Evolutionary conservation across 768 basidiomycete genomes (phyloP).

Genomic region (Leccinum incarnatum): DNA sequence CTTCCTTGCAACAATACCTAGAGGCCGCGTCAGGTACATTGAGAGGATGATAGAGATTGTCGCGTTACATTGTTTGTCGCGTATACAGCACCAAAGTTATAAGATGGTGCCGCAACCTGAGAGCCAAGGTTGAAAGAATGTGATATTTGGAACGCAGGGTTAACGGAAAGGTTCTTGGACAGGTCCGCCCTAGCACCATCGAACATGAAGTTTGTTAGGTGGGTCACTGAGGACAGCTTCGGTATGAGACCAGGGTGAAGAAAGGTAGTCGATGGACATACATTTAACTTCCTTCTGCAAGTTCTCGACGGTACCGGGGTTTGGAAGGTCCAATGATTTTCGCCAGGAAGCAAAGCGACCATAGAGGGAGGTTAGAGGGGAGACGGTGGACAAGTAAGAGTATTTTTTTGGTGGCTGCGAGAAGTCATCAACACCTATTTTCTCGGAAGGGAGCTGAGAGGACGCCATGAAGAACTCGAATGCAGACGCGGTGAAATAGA

Average conservation of each 20-base stretch:
- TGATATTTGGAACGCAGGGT: constrained; percentile 97
- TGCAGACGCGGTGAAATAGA: constrained; percentile 22
- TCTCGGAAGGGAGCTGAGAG: constrained; percentile 38
- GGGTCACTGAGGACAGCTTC: constrained; percentile 59
- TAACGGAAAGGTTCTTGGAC: constrained; percentile 87
- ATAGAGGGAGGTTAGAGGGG: constrained; percentile 67
- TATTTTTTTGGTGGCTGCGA: constrained; percentile 38
- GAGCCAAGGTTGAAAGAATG: constrained; percentile 94
- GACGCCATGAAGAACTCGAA: constrained; percentile 42
- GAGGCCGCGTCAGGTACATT: constrained; percentile 16
- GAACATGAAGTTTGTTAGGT: constrained; percentile 91
- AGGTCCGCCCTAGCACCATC: constrained; percentile 97
- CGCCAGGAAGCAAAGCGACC: constrained; percentile 81
- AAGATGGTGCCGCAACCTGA: constrained; percentile 77
- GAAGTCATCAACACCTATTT: constrained; percentile 39
- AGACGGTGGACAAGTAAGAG: constrained; percentile 30
- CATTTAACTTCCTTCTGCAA: constrained; percentile 91
- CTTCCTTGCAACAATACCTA: constrained; percentile 92
- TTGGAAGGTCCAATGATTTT: constrained; percentile 73
- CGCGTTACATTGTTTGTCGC: constrained; percentile 71
- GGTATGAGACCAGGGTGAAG: not conserved
- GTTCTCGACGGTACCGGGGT: constrained; percentile 93
- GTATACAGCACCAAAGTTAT: constrained; percentile 93
- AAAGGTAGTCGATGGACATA: constrained; percentile 35
- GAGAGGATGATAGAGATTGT: constrained; percentile 11